phyloP scores from a whole-genome alignment of 257 asterid genomes.

The Verbascum thapsus region DNA sequence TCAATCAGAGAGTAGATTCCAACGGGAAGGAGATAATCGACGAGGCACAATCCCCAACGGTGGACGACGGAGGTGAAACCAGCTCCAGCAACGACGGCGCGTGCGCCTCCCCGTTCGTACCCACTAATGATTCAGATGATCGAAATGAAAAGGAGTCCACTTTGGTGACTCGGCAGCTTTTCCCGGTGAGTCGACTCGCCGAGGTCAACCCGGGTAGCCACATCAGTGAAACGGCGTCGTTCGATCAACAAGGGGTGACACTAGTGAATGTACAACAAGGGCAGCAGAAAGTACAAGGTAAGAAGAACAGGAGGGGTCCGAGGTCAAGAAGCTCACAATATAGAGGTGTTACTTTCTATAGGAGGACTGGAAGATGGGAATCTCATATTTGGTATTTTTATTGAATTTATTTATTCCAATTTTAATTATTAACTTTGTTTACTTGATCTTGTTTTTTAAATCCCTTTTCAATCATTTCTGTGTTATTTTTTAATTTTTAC shows the following conservation, averaged over 20 bases:
- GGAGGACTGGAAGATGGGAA: conserved; percentile 79
- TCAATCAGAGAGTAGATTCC: conserved; percentile 49
- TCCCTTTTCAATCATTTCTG: background rate
- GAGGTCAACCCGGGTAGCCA: conserved; percentile 28
- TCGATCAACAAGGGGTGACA: conserved; percentile 19
- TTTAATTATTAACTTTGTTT: background rate
- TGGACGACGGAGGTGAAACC: conserved; percentile 46
- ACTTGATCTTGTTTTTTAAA: background rate
- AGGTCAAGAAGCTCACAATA: conserved; percentile 65
- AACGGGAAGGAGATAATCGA: conserved; percentile 27
- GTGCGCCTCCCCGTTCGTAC: conserved; percentile 42
- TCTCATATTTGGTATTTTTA: conserved; percentile 78
- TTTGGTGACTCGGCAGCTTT: conserved; percentile 59
- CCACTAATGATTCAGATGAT: too few relatives aligned
- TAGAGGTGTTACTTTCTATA: conserved; percentile 67
- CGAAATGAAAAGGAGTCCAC: conserved; percentile 27
- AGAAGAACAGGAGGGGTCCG: conserved; percentile 66
- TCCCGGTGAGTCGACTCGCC: conserved; percentile 48
- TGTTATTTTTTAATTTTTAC: background rate
- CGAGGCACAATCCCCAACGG: conserved; percentile 14
- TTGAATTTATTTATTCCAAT: too few relatives aligned
- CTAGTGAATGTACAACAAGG: conserved; percentile 4
- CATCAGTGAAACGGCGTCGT: conserved; percentile 26
- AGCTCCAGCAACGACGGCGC: conserved; percentile 61
- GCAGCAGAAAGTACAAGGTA: conserved; percentile 39